Evolutionary conservation across 768 basidiomycete genomes (phyloP).

Genomic region (Sarcomyxa edulis): DNA sequence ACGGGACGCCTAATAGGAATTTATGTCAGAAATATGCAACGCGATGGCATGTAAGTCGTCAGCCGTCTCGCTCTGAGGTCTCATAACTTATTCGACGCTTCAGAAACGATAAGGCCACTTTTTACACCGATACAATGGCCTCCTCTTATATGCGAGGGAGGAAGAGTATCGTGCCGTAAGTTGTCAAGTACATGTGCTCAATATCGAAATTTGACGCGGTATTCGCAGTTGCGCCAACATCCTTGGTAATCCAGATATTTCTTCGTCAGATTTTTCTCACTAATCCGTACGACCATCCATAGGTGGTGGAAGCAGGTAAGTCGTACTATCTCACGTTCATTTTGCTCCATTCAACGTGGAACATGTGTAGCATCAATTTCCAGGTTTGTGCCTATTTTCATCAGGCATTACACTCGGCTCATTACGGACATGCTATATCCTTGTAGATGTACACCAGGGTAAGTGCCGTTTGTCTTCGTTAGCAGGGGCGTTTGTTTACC

Average conservation of each 20-base stretch:
- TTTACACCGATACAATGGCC: constrained; percentile 58
- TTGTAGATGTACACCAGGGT: constrained; percentile 63
- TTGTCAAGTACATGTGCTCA: constrained; percentile 6
- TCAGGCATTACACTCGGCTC: background rate
- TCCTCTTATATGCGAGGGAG: constrained; percentile 59
- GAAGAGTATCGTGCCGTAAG: constrained; percentile 64
- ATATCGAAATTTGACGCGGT: no score
- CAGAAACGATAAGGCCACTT: constrained; percentile 72
- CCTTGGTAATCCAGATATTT: constrained; percentile 32
- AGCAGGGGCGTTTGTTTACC: background rate
- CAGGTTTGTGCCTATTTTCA: constrained; percentile 30
- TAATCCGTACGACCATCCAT: no score
- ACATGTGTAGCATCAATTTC: constrained; percentile 60
- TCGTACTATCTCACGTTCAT: background rate
- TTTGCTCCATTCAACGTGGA: background rate
- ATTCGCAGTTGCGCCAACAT: constrained; percentile 66
- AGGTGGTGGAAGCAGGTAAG: constrained; percentile 54
- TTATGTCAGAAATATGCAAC: constrained; percentile 68
- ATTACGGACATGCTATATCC: background rate
- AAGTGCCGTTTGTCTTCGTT: constrained; percentile 9
- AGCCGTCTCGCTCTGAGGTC: background rate
- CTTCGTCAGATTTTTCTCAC: no score
- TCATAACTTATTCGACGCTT: background rate
- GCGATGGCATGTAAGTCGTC: constrained; percentile 53
- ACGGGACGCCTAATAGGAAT: no score